Evolutionary conservation across 2,329 filamentous ascomycete genomes (phyloP).

Genomic region (Paradendryphiella salina): DNA sequence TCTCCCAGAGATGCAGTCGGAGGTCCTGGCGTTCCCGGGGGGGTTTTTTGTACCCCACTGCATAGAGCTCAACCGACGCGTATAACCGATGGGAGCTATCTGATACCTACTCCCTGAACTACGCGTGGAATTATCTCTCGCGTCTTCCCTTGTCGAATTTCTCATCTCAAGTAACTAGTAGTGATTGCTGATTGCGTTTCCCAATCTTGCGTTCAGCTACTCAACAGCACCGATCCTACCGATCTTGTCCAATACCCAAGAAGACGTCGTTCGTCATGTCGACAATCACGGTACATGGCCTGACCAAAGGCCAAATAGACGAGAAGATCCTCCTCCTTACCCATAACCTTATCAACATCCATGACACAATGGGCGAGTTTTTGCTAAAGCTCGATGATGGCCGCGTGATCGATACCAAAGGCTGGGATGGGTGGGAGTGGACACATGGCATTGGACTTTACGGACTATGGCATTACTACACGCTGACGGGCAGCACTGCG

Average conservation of each 20-base stretch:
- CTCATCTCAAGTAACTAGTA: background rate
- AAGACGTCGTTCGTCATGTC: constrained; percentile 38
- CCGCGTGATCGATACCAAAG: constrained; percentile 79
- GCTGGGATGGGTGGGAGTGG: constrained; percentile 84
- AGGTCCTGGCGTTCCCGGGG: constrained; percentile 15
- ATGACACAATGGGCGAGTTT: constrained; percentile 74
- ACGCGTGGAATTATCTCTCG: constrained; percentile 5
- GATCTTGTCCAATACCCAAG: background rate
- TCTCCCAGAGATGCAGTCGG: constrained; percentile 6
- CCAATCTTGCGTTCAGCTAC: background rate
- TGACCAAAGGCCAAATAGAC: constrained; percentile 53
- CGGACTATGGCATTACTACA: constrained; percentile 81
- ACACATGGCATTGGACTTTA: constrained; percentile 80
- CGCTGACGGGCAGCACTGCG: constrained; percentile 64
- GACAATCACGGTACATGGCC: constrained; percentile 47
- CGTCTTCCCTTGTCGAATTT: background rate
- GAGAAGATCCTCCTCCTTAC: constrained; percentile 68
- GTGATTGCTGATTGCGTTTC: background rate
- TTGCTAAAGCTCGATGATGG: constrained; percentile 71
- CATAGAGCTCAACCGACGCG: constrained; percentile 9
- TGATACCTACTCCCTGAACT: constrained; percentile 6
- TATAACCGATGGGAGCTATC: constrained; percentile 4
- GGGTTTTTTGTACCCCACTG: constrained; percentile 15
- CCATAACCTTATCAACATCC: constrained; percentile 75
- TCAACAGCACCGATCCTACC: background rate